Conservation (phyloP, 257 asterid species). For the Solanum habrochaites region DNA sequence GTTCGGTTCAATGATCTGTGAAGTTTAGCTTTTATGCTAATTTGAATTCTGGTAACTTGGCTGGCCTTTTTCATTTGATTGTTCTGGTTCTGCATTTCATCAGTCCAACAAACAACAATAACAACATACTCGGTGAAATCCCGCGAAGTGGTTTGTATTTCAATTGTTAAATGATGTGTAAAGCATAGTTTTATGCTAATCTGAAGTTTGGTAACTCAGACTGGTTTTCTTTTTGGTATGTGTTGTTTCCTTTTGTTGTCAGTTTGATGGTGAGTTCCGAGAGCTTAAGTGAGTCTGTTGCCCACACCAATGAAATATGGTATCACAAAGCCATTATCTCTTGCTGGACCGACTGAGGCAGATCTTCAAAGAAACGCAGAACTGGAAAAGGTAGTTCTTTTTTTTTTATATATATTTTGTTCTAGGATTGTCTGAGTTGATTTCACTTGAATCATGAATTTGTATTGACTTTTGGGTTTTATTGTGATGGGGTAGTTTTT, state of each 20-base stretch:
- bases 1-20: background rate
- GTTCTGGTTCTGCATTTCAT: background rate
- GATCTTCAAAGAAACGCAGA: conserved; percentile 8
- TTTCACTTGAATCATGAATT: background rate
- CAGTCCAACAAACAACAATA: background rate
- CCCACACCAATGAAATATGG: background rate
- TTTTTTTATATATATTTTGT: background rate
- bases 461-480: background rate
- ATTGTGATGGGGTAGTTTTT: background rate
- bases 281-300: background rate
- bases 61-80: background rate
- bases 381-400: conserved; percentile 3
- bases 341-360: conserved; percentile 1
- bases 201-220: background rate
- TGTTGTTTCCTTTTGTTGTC: background rate
- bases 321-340: conserved; percentile 5
- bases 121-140: background rate
- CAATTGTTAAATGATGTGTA: background rate
- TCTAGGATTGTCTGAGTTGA: background rate
- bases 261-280: conserved; percentile 4
- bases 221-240: background rate
- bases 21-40: background rate
- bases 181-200: background rate
- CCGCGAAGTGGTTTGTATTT: background rate
- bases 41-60: background rate